Percentiles rank a stretch among this genome's conserved stretches.
These are phyloP conservation scores for Graphium sp. DNA, from an alignment of 2,329 filamentous ascomycete species.

Conservation along the genomic window DNA sequence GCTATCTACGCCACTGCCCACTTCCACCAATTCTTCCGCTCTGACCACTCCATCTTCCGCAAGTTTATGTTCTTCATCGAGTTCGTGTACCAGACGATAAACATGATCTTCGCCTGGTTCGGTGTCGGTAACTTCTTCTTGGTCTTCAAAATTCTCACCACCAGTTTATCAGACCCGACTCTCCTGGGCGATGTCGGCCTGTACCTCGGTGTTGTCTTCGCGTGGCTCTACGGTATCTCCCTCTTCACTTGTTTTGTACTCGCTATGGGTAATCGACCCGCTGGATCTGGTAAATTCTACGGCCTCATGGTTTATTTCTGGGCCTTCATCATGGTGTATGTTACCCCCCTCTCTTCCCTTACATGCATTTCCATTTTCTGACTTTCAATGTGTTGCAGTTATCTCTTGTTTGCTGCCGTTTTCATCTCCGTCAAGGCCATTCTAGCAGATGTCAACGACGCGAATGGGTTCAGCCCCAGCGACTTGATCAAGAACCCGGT, in stretches of 20 bases:
- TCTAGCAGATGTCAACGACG: slow-evolving; percentile 45
- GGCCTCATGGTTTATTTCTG: slow-evolving; percentile 98
- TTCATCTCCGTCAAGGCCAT: slow-evolving; percentile 88
- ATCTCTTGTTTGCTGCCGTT: slow-evolving; percentile 85
- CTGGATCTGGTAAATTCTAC: slow-evolving; percentile 87
- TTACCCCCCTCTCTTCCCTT: slow-evolving; percentile 7
- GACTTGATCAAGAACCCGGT: slow-evolving; percentile 73
- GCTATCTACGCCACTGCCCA: slow-evolving; percentile 90
- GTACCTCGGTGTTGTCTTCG: slow-evolving; percentile 76
- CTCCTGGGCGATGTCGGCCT: slow-evolving; percentile 64
- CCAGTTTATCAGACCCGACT: slow-evolving; percentile 52
- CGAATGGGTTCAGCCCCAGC: slow-evolving; percentile 47
- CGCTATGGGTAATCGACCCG: slow-evolving; percentile 82
- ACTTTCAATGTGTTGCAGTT: slow-evolving; percentile 25
- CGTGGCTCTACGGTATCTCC: slow-evolving; percentile 88
- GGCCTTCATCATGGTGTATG: slow-evolving; percentile 83
- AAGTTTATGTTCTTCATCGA: slow-evolving; percentile 86
- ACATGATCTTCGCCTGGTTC: slow-evolving; percentile 99
- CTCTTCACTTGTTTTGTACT: slow-evolving; percentile 91
- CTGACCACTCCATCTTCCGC: slow-evolving; percentile 71
- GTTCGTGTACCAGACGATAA: slow-evolving; percentile 85
- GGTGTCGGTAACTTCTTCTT: slow-evolving; percentile 98
- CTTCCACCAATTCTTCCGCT: slow-evolving; percentile 91
- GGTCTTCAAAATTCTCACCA: slow-evolving; percentile 92
- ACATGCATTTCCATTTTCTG: slow-evolving; percentile 5